These are phyloP conservation scores for Cornus florida DNA, from an alignment of 148 eudicot species.

Conservation along the genomic window DNA sequence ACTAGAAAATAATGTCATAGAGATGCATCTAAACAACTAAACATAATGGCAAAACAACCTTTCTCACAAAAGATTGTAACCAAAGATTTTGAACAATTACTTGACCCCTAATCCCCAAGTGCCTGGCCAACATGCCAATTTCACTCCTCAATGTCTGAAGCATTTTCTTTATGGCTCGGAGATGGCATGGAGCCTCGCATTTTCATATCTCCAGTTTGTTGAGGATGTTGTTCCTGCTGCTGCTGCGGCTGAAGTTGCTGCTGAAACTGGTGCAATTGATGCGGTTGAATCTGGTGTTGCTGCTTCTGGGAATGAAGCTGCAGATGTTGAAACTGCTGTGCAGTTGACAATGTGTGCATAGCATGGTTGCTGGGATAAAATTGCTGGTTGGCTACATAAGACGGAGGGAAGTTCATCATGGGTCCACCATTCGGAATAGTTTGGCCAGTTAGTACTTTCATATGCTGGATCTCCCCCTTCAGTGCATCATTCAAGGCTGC, in stretches of 20 bases:
- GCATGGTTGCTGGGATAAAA: constrained; percentile 57
- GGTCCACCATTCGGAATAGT: constrained; percentile 64
- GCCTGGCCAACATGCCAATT: too few species aligned
- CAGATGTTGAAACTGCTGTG: constrained; percentile 92
- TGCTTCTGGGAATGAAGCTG: constrained; percentile 89
- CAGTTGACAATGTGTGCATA: constrained; percentile 68
- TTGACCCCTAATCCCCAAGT: too few species aligned
- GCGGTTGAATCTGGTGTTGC: constrained; percentile 57
- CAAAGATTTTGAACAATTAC: too few species aligned
- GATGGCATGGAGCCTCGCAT: too few species aligned
- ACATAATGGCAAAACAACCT: too few species aligned
- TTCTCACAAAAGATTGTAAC: too few species aligned
- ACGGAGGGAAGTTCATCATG: constrained; percentile 64
- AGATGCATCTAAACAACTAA: too few species aligned
- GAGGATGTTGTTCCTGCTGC: constrained; percentile 25
- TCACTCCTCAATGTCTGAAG: constrained; percentile 31
- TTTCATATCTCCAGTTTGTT: constrained; percentile 28
- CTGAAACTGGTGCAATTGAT: constrained; percentile 39
- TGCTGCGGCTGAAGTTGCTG: constrained; percentile 41
- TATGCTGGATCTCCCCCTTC: constrained; percentile 90
- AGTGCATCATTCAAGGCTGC: constrained; percentile 82
- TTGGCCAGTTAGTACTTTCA: constrained; percentile 86
- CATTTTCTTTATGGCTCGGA: constrained; percentile 23
- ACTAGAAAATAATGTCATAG: too few species aligned
- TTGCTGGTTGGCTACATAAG: constrained; percentile 59